Base-by-base conservation (phyloP, 352 stramenopile genomes). In the Globisporangium echinulatum region DNA sequence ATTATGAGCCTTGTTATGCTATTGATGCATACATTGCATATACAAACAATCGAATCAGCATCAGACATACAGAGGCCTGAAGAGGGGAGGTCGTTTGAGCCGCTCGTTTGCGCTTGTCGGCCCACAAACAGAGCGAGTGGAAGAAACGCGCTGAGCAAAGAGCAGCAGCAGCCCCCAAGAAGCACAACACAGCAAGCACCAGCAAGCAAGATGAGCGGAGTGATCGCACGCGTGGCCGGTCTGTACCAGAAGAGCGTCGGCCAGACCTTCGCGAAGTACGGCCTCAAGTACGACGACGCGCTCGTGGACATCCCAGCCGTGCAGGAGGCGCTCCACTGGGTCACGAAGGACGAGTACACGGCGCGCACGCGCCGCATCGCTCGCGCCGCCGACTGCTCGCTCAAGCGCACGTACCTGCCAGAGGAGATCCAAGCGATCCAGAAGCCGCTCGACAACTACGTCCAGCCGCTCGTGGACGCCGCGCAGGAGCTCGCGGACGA, bases 351-450 rank as follows among this genome's bases (percentile, higher is more conserved):
- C 19, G 79, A 92, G 33, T 88, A 90, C 69, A 73, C 78, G 25
- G 69, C 70, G 43, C 82, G 86, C 66, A 90, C 79, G 58, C 87
- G 88, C 74, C 83, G 86, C 62, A 89, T 93, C 49, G 82, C 81
- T 7, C 84, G 86, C 59, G 86, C 86, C 55, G 59, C 81, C 57
- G 86, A 95, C 75, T 92, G 83, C 71, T 87, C 79, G 68, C 54
- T 92, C 19, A 95, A 95, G 81, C 83, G 82, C 74, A 73, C 71
- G 61, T 91, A 93, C 74, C 67, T 95, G 56, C 82, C 86, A 11
- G 84, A 95, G 17, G 84, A 95, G 61, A 90, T 94, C 65, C 86
- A 95, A 67, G 68, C 74, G 57, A 92, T 95, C 63, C 86, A 95
- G 74, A 76, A 79, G 54, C 86, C 86, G 52, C 75, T 92, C 55